Base-by-base conservation (phyloP, 495 filamentous ascomycete species). In the Bacidia gigantensis region DNA sequence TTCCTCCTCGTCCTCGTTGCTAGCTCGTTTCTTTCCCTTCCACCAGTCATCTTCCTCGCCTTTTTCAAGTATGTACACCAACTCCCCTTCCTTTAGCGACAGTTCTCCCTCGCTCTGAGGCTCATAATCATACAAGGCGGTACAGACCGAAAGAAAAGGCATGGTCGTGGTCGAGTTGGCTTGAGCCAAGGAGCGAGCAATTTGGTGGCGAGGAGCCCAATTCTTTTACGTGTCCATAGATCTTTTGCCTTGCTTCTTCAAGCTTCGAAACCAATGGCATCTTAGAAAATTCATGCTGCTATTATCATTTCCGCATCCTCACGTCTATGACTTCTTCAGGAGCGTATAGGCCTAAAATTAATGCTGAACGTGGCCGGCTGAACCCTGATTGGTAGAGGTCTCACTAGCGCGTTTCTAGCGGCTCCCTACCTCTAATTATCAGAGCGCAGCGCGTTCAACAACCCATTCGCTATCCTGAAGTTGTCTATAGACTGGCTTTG, bases 11-110 rank as follows among this genome's bases (percentile, higher is more conserved):
- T 95, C 92, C 21, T 93, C 87, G 40, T 68, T 77, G n/a, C 78
- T 77, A 26, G 86, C 87, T 77, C 89, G 95, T 78, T 95, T 96
- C 75, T 96, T 96, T 18, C 86, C 89, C 65, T 85, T 95, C 90
- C 90, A 97, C 90, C 90, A 96, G 62, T 86, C 86, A 71, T 96
- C 90, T 3, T 95, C 89, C 24, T 69, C 64, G 63, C 80, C 87
- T 72, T 94, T 95, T 59, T 97, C 87, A 46, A 97, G 72, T 26
- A 99, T 74, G 65, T 90, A 97, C 39, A 99, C 77, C 45, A 96
- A 59, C 64, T 99, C 93, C 52, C 89, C 92, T 62, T 96, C 90
- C 51, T 72, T 69, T 55, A 99, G 84, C 56, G 82, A 73, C 53
- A 99, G 74, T 78, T 99, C 93, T 47, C 84, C 81, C 55, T 88